A percentile compares a stretch with the other conserved stretches of the same genome.
Conservation (phyloP, 1,284 basidiomycete species). For the Anthracocystis walkeri region DNA sequence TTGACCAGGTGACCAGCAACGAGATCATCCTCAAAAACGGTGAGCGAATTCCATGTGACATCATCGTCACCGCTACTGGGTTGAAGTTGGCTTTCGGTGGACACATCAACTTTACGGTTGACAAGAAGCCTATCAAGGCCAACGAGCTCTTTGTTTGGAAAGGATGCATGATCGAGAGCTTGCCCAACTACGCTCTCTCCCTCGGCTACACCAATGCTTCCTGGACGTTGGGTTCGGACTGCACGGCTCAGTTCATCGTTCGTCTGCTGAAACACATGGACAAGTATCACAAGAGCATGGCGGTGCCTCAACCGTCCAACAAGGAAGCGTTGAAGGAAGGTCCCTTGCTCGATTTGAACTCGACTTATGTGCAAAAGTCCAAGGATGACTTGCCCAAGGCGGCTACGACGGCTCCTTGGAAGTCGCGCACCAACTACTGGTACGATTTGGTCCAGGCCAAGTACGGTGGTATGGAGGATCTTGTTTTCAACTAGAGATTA, state of each 20-base stretch:
- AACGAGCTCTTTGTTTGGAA: conserved; percentile 61
- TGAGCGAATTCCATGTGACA: conserved; percentile 62
- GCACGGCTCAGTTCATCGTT: conserved; percentile 59
- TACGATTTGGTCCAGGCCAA: conserved; percentile 56
- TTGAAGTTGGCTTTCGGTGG: conserved; percentile 65
- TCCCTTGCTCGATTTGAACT: conserved; percentile 63
- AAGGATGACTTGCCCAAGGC: conserved; percentile 59
- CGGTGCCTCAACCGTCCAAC: conserved; percentile 27
- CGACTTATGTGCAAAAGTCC: conserved; percentile 66
- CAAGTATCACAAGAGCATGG: conserved; percentile 47
- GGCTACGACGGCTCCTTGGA: conserved; percentile 57
- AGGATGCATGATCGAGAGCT: conserved; percentile 65
- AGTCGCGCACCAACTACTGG: conserved; percentile 57
- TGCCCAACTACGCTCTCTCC: conserved; percentile 62
- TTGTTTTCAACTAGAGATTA: conserved; percentile 34
- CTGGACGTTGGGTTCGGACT: conserved; percentile 67
- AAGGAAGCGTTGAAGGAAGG: conserved; percentile 27
- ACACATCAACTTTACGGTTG: conserved; percentile 52
- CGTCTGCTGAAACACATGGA: conserved; percentile 59
- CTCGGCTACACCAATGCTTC: conserved; percentile 68
- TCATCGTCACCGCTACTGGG: conserved; percentile 69
- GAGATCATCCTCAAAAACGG: conserved; percentile 63
- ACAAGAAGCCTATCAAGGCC: conserved; percentile 51
- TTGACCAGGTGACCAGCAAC: conserved; percentile 59
- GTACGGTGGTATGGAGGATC: conserved; percentile 43